Evolutionary conservation across 352 stramenopile species (phyloP), one percentile per base, ranked within the genome.

Genomic region (Pythium rhizo-oryzae): DNA sequence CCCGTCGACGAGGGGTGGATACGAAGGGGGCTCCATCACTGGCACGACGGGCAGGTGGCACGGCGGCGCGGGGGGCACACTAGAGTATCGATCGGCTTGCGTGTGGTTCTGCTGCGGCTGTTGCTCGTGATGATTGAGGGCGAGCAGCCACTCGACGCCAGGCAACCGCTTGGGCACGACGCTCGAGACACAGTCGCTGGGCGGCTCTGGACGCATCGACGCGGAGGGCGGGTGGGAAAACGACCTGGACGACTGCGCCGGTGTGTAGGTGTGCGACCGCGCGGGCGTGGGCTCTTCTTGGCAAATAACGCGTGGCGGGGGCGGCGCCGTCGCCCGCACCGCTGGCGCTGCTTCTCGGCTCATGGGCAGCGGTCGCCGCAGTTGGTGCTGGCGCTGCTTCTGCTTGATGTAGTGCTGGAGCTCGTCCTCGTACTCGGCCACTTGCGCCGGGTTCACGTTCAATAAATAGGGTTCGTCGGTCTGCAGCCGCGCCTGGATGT

Each of bases 401-500:
- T 71, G 69, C 44, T 65, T 53, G 35, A 75, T 58, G 51, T 75
- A 75, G 56, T 67, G 23, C 44, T 68, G 50, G 25, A 75, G 30
- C 35, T 75, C 69, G n/a, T 71, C 69, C 28, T 64, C 21, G 53
- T 75, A 75, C 43, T 70, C 69, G 6, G 61, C 44, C 21, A 75
- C 49, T 19, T 70, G 57, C 25, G 50, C 47, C 6, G 69, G 25
- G 51, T 68, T 75, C 16, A 75, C 46, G 58, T 44, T 50, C 37
- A 75, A 59, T 60, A 70, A 44, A 35, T 62, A 24, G 0, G 69
- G 52, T 8, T 70, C 62, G 2, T 75, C 62, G 9, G 62, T 58
- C 30, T 60, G 69, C 8, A 75, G 25, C 23, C 52, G 69, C 28
- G 69, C n/a, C 46, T 75, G 62, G 58, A 75, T 70, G 35, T 63